Evolutionary conservation across 202 grass and related monocot species (phyloP).

Genomic region (Alloteropsis angusta): DNA sequence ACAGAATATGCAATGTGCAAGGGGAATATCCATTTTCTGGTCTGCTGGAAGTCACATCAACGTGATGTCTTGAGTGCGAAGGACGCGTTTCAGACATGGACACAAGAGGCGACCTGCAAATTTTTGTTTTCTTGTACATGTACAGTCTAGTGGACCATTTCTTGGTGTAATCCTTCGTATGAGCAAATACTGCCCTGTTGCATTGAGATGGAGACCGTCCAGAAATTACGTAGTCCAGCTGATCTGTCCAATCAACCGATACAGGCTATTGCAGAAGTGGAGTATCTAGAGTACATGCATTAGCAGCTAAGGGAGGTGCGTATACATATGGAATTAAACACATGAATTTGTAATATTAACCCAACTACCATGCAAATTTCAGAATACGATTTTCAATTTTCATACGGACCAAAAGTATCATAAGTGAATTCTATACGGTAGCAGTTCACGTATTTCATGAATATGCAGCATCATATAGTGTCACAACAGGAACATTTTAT

Average conservation of each 20-base stretch:
- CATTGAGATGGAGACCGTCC: not conserved
- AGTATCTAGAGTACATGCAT: not conserved
- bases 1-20: not conserved
- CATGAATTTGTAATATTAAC: not conserved
- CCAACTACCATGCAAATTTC: not conserved
- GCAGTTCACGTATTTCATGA: not conserved
- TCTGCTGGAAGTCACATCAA: not conserved
- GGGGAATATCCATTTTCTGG: slow-evolving; percentile 12
- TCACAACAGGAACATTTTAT: not conserved
- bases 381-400: not conserved
- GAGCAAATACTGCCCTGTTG: not conserved
- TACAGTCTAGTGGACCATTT: not conserved
- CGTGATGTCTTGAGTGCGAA: not conserved
- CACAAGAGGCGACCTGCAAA: not conserved
- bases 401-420: not conserved
- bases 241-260: not conserved
- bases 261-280: not conserved
- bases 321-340: not conserved
- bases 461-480: not conserved
- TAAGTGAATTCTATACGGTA: not conserved
- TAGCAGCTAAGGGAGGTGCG: not conserved
- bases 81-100: not conserved
- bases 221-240: not conserved
- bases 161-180: not conserved
- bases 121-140: not conserved